Evolutionary conservation across 108 stramenopile genomes (phyloP), one percentile per base, ranked within the genome.

Genomic region (Nannochloropsis oceanica): DNA sequence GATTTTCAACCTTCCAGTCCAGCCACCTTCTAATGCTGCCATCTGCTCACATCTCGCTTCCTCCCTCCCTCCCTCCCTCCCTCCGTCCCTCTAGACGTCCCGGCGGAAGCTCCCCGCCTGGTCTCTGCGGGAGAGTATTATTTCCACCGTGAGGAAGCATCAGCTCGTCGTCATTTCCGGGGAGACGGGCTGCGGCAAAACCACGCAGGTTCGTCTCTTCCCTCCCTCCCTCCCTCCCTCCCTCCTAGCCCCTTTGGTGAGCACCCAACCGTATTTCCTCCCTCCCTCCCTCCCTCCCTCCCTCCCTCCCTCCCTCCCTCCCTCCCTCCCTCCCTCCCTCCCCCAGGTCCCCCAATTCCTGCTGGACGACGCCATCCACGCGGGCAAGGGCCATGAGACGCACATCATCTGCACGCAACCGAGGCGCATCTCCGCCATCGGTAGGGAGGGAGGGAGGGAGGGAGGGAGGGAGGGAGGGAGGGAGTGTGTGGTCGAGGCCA

Each of bases 151-250:
- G 73, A 82, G 86, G 79, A 34, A 79, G 42, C 84, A 84, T 73
- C 87, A 84, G 81, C 84, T 88, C 59, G 87, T 88, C 18, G 80
- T 88, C 42, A 81, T 88, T 59, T 80, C 79, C 25, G 87, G 87
- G 43, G 87, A 88, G 82, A 88, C 87, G 44, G 87, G 87, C 18
- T 88, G 87, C 84, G 87, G 87, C 8, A 88, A 88, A 27, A 88
- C 34, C 34, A 34, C 34, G 34, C 34, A 34, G 34, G 59, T n/a
- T 22, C n/a, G 22, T 73, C n/a, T 8, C 59, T n/a, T 73, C 1
- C 59, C 59, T 73, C 59, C 59, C 59, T n/a, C 59, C 22, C 59
- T 73, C 18, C 59, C 34, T 34, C 34, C 59, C n/a, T 73, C 59
- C 59, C 59, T 73, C n/a, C 59, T 14, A 50, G 12, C 46, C 14